Base-by-base conservation (phyloP, 306 rosid genomes). In the Ochetophila trinervis region DNA sequence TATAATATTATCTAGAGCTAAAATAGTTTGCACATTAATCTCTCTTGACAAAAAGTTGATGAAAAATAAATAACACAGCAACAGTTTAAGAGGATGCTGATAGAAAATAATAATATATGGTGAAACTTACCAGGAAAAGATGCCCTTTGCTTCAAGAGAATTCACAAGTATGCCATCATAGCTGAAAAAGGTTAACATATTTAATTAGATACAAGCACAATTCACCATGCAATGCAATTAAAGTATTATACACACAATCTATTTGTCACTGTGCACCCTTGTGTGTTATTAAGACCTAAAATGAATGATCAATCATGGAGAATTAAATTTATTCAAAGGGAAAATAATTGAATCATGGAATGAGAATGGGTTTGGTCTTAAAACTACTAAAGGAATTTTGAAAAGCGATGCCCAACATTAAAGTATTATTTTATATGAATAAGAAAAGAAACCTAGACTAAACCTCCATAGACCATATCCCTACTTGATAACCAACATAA, bases 121-220 rank as follows among this genome's bases (percentile, higher is more conserved):
- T 9, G 55, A 47, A 60, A 63, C 76, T 75, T 94, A 94, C 99
- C 99, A 90, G 53, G 99, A 86, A 86, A 90, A 90, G 67, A 85
- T 79, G 61, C 70, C 80, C 79, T 81, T 86, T 61, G 83, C 95
- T 74, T 83, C 86, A 45, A 90, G 75, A 66, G 97, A 90, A 84
- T 80, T 85, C 79, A 88, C 67, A 59, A 94, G 75, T 73, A 94
- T 80, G 72, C 99, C 97, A 63, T 88, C 87, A 54, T 81, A 90
- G 87, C 99, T 94, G 95, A 80, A 75, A 80, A 65, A 66, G 53
- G 63, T 36, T 63, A 7, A 47, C 32, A 51, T 17, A 32, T 67
- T 4, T 54, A 42, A 69, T 79, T 58, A 76, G 80, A 69, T 57
- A 42, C 50, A 62, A 74, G 65, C 68, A 65, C 63, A 69, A 66